Base-by-base conservation (phyloP, 768 basidiomycete genomes). In the Serendipita vermifera region DNA sequence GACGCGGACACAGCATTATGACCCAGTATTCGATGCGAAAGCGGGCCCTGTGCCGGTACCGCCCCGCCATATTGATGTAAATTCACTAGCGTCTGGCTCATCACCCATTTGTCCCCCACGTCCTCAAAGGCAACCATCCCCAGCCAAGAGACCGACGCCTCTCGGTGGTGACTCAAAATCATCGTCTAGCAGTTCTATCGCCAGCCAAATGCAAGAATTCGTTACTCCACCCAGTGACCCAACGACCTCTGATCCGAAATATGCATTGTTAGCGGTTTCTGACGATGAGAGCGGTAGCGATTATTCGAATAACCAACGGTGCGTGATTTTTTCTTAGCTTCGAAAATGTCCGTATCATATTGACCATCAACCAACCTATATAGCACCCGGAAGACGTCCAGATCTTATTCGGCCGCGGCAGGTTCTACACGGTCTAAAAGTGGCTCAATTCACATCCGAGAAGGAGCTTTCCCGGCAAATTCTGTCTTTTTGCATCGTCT, bases 401-500 rank as follows among this genome's bases (percentile, higher is more conserved):
- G 35, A 22, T 24, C 38, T 20, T 33, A 20, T 38, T 22, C 35
- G 17, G 15, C 38, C 29, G 36, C 54, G 11, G 33, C 15, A 39
- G 33, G 5, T 14, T 24, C 57, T 3, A 5, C 35, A 6, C 39
- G 31, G 5, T 53, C 38, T 14, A 33, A 39, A 17, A 55, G 15
- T 6, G 26, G 31, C 35, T 40, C 35, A 33, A 27, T 29, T 43
- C 74, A 75, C 56, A 58, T 66, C 31, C 69, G 85, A 38, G 84
- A 87, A 72, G 83, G 81, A 55, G 85, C 84, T 4, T 83, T 82
- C 62, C 70, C 78, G 26, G 26, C 46, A n/a, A 20, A 51, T 51
- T 51, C 78, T 77, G 0, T 78, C 73, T 38, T 55, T 57, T 57
- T 61, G 54, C 63, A 62, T 24, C 62, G 55, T 38, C 59, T 59